A percentile compares a stretch with the other conserved stretches of the same genome.
Evolutionary conservation across 306 rosid genomes (phyloP).

Genomic region (Prunus mira): DNA sequence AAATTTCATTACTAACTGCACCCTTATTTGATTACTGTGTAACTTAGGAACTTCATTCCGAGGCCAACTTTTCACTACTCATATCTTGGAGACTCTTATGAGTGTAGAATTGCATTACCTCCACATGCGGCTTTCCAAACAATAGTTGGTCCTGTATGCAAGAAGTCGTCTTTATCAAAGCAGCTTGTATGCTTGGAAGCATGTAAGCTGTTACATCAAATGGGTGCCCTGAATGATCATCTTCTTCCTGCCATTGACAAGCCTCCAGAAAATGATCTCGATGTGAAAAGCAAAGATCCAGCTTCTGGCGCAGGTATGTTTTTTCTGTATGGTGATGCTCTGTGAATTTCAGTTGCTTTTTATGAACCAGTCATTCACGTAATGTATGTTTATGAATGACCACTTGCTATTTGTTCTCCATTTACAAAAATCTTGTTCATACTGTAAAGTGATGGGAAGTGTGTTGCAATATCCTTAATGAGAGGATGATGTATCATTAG

Average conservation of each 20-base stretch:
- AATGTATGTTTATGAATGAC: neutral
- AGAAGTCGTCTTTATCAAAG: slow-evolving; percentile 53
- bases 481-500: neutral
- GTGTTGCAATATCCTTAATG: neutral
- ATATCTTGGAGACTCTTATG: slow-evolving; percentile 41
- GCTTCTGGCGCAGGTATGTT: slow-evolving; percentile 63
- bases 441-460: neutral
- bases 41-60: slow-evolving; percentile 49
- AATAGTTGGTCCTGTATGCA: slow-evolving; percentile 60
- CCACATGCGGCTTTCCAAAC: slow-evolving; percentile 73
- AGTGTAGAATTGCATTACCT: slow-evolving; percentile 64
- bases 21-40: slow-evolving; percentile 26
- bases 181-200: slow-evolving; percentile 89
- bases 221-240: slow-evolving; percentile 79
- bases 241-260: slow-evolving; percentile 56
- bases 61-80: slow-evolving; percentile 52
- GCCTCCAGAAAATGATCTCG: slow-evolving; percentile 33
- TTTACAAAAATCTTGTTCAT: neutral
- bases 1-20: neutral
- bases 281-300: slow-evolving; percentile 43
- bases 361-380: neutral
- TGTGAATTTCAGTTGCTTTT: neutral
- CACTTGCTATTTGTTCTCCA: neutral
- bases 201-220: slow-evolving; percentile 81
- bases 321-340: neutral